Base-by-base conservation (phyloP, 768 basidiomycete genomes). In the Cyclocybe cylindracea region DNA sequence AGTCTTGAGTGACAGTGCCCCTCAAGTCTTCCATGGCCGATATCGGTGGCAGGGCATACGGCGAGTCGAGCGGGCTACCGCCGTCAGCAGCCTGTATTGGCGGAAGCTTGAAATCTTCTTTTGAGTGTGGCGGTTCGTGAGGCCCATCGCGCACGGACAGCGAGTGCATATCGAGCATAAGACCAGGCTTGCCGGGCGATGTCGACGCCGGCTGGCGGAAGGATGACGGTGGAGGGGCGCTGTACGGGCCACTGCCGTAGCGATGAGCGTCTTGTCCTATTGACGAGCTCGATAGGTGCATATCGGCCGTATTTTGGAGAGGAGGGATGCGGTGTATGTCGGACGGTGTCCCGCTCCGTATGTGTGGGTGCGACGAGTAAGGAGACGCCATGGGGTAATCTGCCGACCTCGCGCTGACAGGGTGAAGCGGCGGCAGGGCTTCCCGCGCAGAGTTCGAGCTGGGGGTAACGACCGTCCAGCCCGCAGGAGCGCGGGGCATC, bases 11-110 rank as follows among this genome's bases (percentile, higher is more conserved):
- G 66, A 59, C 69, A 16, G 78, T 67, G 2, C 83, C 82, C 7
- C 84, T 75, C 44, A 84, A 63, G 53, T 83, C 82, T 63, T 88
- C 87, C 58, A 91, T 68, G 0, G 85, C 81, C 6, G 86, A 83
- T 50, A 88, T 87, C 1, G 86, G 85, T 1, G 86, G 87, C 3
- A 88, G 63, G 1, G 84, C 80, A 54, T 84, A 85, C 2, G 73
- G 68, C 1, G 76, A 65, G 11, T 67, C 66, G 24, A 60, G 67
- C 11, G 66, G 56, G 38, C 61, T 61, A 50, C 56, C 56, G 29
- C 59, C 58, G 19, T 61, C 51, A 10, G 69, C 65, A 2, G 67
- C 60, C 42, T 72, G 69, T 37, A 79, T 71, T 13, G 78, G 79
- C 7, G 79, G 70, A 3, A 78, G 64, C 5, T 65, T 72, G 24